Evolutionary conservation across 495 filamentous ascomycete genomes (phyloP).

Genomic region (Cudoniella acicularis): DNA sequence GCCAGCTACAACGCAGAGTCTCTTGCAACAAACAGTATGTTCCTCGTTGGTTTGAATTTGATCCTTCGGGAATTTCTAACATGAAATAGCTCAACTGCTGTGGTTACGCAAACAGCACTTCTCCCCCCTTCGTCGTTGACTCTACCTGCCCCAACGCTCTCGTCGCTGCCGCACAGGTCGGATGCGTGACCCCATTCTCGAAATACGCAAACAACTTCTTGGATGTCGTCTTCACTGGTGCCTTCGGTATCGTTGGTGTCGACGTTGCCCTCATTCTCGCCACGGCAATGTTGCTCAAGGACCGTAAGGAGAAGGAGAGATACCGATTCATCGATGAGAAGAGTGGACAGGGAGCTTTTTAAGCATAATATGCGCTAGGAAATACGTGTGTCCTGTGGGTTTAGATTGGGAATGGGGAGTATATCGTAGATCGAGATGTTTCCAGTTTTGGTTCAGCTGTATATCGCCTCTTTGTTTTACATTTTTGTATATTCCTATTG

Average conservation of each 20-base stretch:
- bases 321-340: slow-evolving; percentile 74
- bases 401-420: not conserved
- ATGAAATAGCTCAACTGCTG: slow-evolving; percentile 64
- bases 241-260: slow-evolving; percentile 68
- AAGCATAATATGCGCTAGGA: not conserved
- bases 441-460: no score
- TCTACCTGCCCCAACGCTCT: slow-evolving; percentile 55
- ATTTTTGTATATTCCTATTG: no score
- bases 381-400: not conserved
- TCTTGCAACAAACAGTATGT: slow-evolving; percentile 63
- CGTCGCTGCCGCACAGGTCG: slow-evolving; percentile 59
- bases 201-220: slow-evolving; percentile 63
- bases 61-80: slow-evolving; percentile 15
- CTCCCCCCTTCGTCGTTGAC: slow-evolving; percentile 61
- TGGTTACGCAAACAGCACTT: slow-evolving; percentile 64
- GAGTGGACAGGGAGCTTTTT: slow-evolving; percentile 37
- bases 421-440: not conserved
- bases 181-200: slow-evolving; percentile 60
- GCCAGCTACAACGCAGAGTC: slow-evolving; percentile 45
- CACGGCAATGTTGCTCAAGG: slow-evolving; percentile 66
- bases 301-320: slow-evolving; percentile 65
- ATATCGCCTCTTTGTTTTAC: no score
- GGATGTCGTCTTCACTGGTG: slow-evolving; percentile 68
- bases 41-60: not conserved
- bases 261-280: slow-evolving; percentile 53